Percentiles rank a stretch among this genome's conserved stretches.
Evolutionary conservation across 164 flowering plant species (phyloP).

Genomic region (Vitis vinifera): ASM3070453v1 NC_081822.1:4520001-4520500

Average conservation of each 20-base stretch:
- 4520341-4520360: conserved; percentile 89
- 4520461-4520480: conserved; percentile 97
- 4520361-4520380: conserved; percentile 97
- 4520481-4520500: conserved; percentile 39
- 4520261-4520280: background rate
- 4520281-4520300: conserved; percentile 26
- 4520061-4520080: conserved; percentile 9
- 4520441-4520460: conserved; percentile 74
- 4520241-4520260: background rate
- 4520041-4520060: conserved; percentile 8
- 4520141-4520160: conserved; percentile 20
- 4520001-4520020: background rate
- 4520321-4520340: conserved; percentile 90
- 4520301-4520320: conserved; percentile 70
- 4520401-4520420: conserved; percentile 91
- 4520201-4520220: no score
- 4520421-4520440: conserved; percentile 91
- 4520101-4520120: conserved; percentile 21
- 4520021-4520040: conserved; percentile 1
- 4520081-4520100: background rate
- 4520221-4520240: no score
- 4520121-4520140: conserved; percentile 3
- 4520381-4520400: conserved; percentile 66
- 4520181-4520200: conserved; percentile 8
- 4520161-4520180: conserved; percentile 1